Evolutionary conservation across 2,329 filamentous ascomycete species (phyloP).

Genomic region (Xylariaceae sp.): DNA sequence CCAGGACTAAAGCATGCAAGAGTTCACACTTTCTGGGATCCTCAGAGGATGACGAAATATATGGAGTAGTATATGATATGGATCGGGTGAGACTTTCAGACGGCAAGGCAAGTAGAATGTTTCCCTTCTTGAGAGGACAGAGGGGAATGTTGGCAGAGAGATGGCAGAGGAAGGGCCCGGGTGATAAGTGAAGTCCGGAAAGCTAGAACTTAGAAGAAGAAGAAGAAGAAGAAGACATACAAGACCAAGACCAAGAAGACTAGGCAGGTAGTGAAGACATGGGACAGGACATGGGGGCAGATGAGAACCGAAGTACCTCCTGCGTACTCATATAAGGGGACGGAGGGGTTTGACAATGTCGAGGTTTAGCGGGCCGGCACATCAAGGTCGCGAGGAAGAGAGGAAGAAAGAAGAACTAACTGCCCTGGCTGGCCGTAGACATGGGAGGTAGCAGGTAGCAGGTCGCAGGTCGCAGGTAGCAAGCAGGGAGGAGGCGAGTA

Average conservation of each 20-base stretch:
- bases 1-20: neutral
- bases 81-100: neutral
- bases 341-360: conserved; percentile 32
- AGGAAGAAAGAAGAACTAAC: neutral
- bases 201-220: neutral
- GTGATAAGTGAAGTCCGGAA: neutral
- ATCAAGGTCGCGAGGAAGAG: conserved; percentile 30
- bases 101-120: neutral
- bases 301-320: neutral
- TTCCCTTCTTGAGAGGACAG: neutral
- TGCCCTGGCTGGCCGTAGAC: neutral
- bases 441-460: neutral
- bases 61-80: neutral
- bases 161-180: neutral
- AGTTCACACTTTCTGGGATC: neutral
- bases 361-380: conserved; percentile 27
- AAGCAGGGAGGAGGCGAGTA: neutral
- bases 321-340: conserved; percentile 26
- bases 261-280: neutral
- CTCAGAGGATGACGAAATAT: neutral
- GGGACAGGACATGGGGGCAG: neutral
- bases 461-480: too few species aligned
- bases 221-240: neutral
- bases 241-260: neutral
- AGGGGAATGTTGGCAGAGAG: neutral